A percentile compares a stretch with the other conserved stretches of the same genome.
phyloP scores from a whole-genome alignment of 2,329 filamentous ascomycete species.

The Penicillium italicum region DNA sequence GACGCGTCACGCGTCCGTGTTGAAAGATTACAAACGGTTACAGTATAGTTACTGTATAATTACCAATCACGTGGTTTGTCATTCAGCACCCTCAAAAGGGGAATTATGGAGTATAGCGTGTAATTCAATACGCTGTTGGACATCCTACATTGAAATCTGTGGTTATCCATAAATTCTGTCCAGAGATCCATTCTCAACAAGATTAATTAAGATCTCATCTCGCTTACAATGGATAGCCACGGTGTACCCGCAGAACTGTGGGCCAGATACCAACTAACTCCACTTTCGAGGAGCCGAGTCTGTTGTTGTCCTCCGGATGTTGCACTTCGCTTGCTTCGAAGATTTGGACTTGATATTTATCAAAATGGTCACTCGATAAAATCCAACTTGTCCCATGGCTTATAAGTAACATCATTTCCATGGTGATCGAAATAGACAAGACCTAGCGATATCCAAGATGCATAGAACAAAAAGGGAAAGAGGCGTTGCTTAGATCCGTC shows the following conservation, averaged over 20 bases:
- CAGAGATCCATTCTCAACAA: neutral
- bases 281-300: conserved; percentile 1
- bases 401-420: neutral
- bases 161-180: neutral
- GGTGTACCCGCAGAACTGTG: neutral
- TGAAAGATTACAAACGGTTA: neutral
- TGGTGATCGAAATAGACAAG: neutral
- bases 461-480: neutral
- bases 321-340: neutral
- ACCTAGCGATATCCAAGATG: neutral
- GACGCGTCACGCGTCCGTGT: conserved; percentile 7
- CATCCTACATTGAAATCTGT: neutral
- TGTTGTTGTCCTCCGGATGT: neutral
- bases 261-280: conserved; percentile 1
- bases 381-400: neutral
- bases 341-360: neutral
- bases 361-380: neutral
- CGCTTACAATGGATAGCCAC: conserved; percentile 3
- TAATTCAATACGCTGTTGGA: neutral
- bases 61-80: neutral
- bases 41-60: neutral
- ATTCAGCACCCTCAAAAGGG: neutral
- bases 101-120: neutral
- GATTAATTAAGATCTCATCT: neutral
- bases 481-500: neutral